These are phyloP conservation scores for Bryoglossum gracile DNA, from an alignment of 495 filamentous ascomycete species.

Conservation along the genomic window DNA sequence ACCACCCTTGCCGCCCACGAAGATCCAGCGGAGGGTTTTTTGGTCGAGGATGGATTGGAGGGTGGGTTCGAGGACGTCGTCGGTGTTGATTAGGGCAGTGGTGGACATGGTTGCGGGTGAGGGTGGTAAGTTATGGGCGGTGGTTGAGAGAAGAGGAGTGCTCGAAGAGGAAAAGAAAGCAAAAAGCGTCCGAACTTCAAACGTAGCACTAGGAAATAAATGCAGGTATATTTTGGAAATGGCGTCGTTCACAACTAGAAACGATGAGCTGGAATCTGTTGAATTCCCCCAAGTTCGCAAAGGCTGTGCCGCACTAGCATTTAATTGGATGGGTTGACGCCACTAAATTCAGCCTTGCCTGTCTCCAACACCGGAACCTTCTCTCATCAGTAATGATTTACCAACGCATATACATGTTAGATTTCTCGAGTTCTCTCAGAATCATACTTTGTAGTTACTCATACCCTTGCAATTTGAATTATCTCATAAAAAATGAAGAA, in stretches of 20 bases:
- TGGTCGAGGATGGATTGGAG: slow-evolving; percentile 94
- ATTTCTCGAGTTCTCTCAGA: too few relatives aligned
- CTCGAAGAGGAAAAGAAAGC: neutral
- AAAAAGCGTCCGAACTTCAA: too few relatives aligned
- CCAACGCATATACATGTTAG: too few relatives aligned
- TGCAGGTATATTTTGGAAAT: neutral
- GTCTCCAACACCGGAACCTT: too few relatives aligned
- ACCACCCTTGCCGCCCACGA: slow-evolving; percentile 96
- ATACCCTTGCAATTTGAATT: too few relatives aligned
- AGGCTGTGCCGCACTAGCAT: neutral
- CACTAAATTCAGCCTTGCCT: too few relatives aligned
- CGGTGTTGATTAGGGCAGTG: slow-evolving; percentile 57
- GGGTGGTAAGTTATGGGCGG: slow-evolving; percentile 7
- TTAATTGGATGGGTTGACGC: too few relatives aligned
- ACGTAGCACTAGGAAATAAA: too few relatives aligned
- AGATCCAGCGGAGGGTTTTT: slow-evolving; percentile 94
- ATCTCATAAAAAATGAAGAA: too few relatives aligned
- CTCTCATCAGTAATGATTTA: too few relatives aligned
- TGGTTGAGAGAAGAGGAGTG: neutral
- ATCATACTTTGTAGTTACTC: too few relatives aligned
- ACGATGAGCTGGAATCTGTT: neutral
- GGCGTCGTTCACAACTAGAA: neutral
- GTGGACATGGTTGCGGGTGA: slow-evolving; percentile 32
- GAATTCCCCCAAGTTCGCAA: neutral
- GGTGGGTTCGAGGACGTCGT: slow-evolving; percentile 77